Base-by-base conservation (phyloP, 768 basidiomycete genomes). In the Mycena latifolia region DNA sequence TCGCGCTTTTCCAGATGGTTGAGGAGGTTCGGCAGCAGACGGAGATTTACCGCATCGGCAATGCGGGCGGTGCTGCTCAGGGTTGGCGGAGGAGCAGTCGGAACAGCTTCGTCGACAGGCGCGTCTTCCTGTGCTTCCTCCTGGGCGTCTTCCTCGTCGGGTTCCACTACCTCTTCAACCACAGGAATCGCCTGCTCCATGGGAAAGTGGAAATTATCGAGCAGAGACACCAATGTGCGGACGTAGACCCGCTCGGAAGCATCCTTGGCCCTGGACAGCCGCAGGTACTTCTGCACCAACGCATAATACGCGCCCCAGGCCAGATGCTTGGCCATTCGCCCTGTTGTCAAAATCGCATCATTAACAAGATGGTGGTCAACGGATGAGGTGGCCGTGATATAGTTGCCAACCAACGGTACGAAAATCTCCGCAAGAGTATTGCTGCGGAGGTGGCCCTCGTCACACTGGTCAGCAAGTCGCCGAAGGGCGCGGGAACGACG, bases 171-270 rank as follows among this genome's bases (percentile, higher is more conserved):
- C 11, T 75, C 80, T 5, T 71, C 76, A 18, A 72, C 77, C 27
- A 76, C 76, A 4, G 75, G 78, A 10, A 88, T 78, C 0, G 76
- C 70, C 24, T 90, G 86, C 53, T 91, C 89, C 88, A 96, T 91
- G 2, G 90, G 84, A 73, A 99, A 99, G 73, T 94, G 92, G 82
- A 99, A 99, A 72, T 89, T 89, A 73, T 97, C 94, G 55, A 99
- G 82, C 9, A 98, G 78, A 0, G 93, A 83, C 1, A 98, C 93
- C 25, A 98, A 82, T 0, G 92, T 83, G 33, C 98, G 89, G n/a
- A 98, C 85, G 74, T 91, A 93, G 14, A 94, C 86, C 47, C 92
- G 90, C 69, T 96, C 91, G 3, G 88, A 86, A 20, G 84, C 84
- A 54, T 89, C 88, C 77, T 92, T 96, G 29, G 82, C 81, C 69